These are phyloP conservation scores for barley (Hordeum vulgare) DNA, from an alignment of 176 grass and related monocot species.

Conservation along the genomic window DNA sequence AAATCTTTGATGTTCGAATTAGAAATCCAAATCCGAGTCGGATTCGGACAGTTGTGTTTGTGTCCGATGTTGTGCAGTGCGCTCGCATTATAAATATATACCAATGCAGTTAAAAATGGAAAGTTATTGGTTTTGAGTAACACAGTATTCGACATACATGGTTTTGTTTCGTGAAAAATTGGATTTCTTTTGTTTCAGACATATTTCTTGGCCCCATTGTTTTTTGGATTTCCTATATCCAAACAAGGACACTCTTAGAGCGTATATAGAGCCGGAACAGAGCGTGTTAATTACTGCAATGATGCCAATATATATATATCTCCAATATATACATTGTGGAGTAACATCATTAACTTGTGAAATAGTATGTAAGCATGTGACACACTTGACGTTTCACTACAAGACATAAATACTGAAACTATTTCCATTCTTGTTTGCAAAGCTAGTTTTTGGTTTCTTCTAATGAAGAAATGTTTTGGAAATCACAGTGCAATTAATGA, in stretches of 20 bases:
- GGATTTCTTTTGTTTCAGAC: not conserved
- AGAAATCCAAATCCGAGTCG: not conserved
- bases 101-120: not conserved
- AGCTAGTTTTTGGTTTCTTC: not conserved
- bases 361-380: not conserved
- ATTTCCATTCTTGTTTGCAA: not conserved
- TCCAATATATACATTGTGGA: not conserved
- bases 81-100: not conserved
- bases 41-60: not conserved
- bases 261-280: not conserved
- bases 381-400: not conserved
- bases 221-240: not conserved
- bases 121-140: not conserved
- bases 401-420: not conserved
- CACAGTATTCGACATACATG: not conserved
- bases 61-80: not conserved
- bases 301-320: not conserved
- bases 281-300: not conserved
- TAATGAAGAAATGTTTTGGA: not conserved
- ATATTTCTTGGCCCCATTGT: not conserved
- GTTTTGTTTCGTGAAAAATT: not conserved
- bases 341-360: not conserved
- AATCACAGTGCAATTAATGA: not conserved
- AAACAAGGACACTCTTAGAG: not conserved
- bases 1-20: not conserved